A percentile compares a stretch with the other conserved stretches of the same genome.
These are phyloP conservation scores for Candida morakotiae DNA, from an alignment of 805 yeast genomes.

Conservation along the genomic window DNA sequence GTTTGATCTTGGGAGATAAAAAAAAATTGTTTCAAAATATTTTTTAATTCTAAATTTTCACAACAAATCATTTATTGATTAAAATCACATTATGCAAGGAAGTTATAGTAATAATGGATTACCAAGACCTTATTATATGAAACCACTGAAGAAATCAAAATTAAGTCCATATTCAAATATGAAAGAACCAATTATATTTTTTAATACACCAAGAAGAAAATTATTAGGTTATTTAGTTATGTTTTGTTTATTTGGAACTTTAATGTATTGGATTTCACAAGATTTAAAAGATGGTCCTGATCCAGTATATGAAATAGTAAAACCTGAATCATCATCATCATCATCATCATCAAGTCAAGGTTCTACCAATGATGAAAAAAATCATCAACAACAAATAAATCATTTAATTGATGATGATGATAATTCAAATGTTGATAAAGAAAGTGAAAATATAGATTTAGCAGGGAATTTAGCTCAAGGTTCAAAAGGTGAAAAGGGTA, in stretches of 20 bases:
- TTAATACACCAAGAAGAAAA: slow-evolving; percentile 35
- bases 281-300: slow-evolving; percentile 28
- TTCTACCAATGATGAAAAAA: slow-evolving; percentile 5
- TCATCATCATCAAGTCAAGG: slow-evolving; percentile 3
- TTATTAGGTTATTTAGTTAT: slow-evolving; percentile 34
- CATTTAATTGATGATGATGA: slow-evolving; percentile 22
- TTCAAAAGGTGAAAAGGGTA: slow-evolving; percentile 36
- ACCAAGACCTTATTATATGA: slow-evolving; percentile 46
- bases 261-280: slow-evolving; percentile 33
- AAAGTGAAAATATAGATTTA: slow-evolving; percentile 29
- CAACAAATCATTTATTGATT: too few species aligned
- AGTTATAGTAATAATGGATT: slow-evolving; percentile 38
- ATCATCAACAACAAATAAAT: slow-evolving; percentile 23
- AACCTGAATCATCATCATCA: slow-evolving; percentile 6
- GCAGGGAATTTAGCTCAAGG: slow-evolving; percentile 36
- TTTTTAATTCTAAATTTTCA: too few species aligned
- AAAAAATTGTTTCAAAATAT: too few species aligned
- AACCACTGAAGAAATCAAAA: slow-evolving; percentile 31
- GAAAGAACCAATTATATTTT: slow-evolving; percentile 25
- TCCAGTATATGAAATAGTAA: slow-evolving; percentile 23
- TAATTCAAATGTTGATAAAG: slow-evolving; percentile 28
- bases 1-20: too few species aligned
- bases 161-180: slow-evolving; percentile 30
- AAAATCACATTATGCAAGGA: slow-evolving; percentile 44
- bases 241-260: slow-evolving; percentile 31